Evolutionary conservation across 148 eudicot genomes (phyloP).

Genomic region (Rhododendron ovatum): DNA sequence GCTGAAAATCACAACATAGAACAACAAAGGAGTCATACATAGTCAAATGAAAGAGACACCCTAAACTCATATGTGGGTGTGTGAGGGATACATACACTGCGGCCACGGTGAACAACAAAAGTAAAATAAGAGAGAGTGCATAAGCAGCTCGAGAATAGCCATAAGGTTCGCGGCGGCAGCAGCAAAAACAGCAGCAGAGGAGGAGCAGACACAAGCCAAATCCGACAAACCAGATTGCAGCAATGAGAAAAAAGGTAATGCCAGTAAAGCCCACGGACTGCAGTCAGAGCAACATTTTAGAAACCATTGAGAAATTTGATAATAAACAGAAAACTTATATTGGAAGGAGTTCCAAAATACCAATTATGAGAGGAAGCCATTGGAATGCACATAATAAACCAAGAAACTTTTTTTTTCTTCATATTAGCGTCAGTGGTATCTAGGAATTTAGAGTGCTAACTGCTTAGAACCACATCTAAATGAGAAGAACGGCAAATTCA

Average conservation of each 20-base stretch:
- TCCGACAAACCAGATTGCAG: constrained; percentile 39
- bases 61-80: neutral
- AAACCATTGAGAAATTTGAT: neutral
- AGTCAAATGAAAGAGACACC: neutral
- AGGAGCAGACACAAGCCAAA: constrained; percentile 34
- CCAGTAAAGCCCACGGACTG: constrained; percentile 51
- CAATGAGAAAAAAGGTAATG: constrained; percentile 28
- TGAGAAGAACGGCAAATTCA: neutral
- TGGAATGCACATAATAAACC: neutral
- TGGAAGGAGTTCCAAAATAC: neutral
- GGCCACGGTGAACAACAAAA: constrained; percentile 32
- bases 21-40: neutral
- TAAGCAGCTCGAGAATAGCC: constrained; percentile 40
- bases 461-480: neutral
- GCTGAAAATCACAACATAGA: constrained; percentile 33
- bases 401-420: neutral
- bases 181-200: constrained; percentile 33
- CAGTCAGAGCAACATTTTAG: constrained; percentile 11
- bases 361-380: neutral
- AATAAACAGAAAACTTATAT: neutral
- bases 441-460: neutral
- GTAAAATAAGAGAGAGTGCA: constrained; percentile 32
- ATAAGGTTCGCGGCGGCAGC: constrained; percentile 25
- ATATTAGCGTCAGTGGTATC: neutral
- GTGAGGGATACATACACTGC: constrained; percentile 29